Base-by-base conservation (phyloP, 2,329 filamentous ascomycete genomes). In the Pyricularia sp. region DNA sequence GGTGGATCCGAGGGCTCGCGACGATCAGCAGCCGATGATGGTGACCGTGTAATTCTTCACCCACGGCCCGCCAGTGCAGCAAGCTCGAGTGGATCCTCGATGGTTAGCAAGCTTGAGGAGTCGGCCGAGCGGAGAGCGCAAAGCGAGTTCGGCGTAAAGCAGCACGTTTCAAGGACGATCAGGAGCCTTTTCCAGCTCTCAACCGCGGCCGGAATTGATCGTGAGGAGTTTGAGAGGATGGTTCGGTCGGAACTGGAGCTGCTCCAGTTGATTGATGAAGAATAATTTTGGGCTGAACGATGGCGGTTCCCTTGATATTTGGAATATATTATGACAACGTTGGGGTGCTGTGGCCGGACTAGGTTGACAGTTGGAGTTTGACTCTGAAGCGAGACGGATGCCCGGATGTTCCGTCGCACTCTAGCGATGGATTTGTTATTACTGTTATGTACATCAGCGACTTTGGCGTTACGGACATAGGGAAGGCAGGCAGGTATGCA, bases 151-250 rank as follows among this genome's bases (percentile, higher is more conserved):
- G 89, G 86, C 16, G 84, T 94, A 65, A 89, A 89, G 74, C 88
- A 92, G 75, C 90, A 93, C 75, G 86, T 94, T 60, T 87, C 86
- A 44, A 87, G 88, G 9, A 89, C 87, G 71, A 83, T 94, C 65
- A 88, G 90, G 78, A 92, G 88, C 73, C 75, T 94, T 68, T 93
- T 86, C 73, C 77, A 88, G 68, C 76, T 94, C 67, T 87, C 89
- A 28, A 83, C 82, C 57, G 82, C 86, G 1, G 85, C 85, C 26
- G 90, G 90, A 0, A 92, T 94, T 69, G 85, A 89, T 63, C 79
- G 86, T 60, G 84, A 84, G 40, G 90, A 93, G 72, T 94, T 93
- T 75, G 87, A 89, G 74, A 79, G 83, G 63, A 79, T 93, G 66
- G 83, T 93, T 13, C 82, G 81, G 74, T 85, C 83, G 26, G 90